These are phyloP conservation scores for Trifolium subterraneum DNA, from an alignment of 306 rosid species.

Conservation along the genomic window DNA sequence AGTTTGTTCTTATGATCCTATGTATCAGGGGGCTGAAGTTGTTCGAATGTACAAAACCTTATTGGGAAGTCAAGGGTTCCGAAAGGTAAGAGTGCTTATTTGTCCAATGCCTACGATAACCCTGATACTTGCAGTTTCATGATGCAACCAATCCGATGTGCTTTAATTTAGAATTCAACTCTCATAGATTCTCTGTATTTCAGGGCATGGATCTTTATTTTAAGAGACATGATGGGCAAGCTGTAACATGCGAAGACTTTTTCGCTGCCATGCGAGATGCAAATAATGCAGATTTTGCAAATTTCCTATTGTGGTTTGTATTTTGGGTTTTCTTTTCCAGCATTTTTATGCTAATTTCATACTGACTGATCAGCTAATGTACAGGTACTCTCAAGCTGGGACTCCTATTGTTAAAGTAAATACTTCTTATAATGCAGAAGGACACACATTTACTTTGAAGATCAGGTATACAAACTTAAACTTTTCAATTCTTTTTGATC, in stretches of 20 bases:
- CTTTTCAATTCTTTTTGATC: conserved; percentile 29
- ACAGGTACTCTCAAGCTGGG: conserved; percentile 99
- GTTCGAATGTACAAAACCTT: conserved; percentile 99
- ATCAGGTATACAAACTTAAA: conserved; percentile 60
- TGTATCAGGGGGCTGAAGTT: conserved; percentile 96
- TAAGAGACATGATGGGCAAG: conserved; percentile 96
- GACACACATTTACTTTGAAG: conserved; percentile 73
- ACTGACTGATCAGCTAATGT: conserved; percentile 36
- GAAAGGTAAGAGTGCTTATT: conserved; percentile 67
- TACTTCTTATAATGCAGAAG: conserved; percentile 78
- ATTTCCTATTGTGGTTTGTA: conserved; percentile 76
- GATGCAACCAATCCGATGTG: not conserved
- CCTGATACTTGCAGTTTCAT: conserved; percentile 29
- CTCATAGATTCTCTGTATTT: conserved; percentile 33
- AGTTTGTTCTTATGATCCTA: conserved; percentile 49
- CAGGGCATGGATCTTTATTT: conserved; percentile 99
- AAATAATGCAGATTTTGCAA: conserved; percentile 88
- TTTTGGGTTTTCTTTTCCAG: conserved; percentile 30
- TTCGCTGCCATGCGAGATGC: conserved; percentile 97
- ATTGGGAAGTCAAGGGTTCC: conserved; percentile 88
- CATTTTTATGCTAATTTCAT: conserved; percentile 23
- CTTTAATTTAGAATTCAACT: conserved; percentile 30
- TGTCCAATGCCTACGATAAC: conserved; percentile 34
- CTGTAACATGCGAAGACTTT: conserved; percentile 98
- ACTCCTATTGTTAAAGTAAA: conserved; percentile 81